Percentiles rank a stretch among this genome's conserved stretches.
Conservation (phyloP, 2,329 filamentous ascomycete species). For the Neonectria ditissima region DNA sequence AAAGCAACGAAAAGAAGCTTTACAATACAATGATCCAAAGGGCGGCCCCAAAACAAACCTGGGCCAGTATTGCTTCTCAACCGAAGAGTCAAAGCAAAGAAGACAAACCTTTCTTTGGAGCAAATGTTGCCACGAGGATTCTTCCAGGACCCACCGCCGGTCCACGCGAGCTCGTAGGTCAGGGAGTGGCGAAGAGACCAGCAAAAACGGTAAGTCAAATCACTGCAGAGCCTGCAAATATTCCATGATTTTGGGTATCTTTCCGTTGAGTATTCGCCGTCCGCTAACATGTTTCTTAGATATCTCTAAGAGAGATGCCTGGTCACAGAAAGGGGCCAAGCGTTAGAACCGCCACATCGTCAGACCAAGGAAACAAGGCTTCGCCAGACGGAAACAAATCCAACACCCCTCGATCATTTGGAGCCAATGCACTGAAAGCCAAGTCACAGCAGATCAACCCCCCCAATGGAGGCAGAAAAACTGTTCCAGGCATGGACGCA, state of each 20-base stretch:
- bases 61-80: slow-evolving; percentile 28
- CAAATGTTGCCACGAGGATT: slow-evolving; percentile 21
- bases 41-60: slow-evolving; percentile 15
- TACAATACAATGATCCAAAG: slow-evolving; percentile 42
- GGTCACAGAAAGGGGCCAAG: too few relatives aligned
- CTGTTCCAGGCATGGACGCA: not conserved
- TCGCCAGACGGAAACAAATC: not conserved
- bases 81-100: slow-evolving; percentile 3
- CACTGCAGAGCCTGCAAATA: too few relatives aligned
- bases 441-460: not conserved
- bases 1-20: slow-evolving; percentile 21
- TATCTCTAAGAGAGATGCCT: too few relatives aligned
- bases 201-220: not conserved
- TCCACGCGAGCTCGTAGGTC: not conserved
- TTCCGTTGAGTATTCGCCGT: too few relatives aligned
- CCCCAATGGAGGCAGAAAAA: not conserved
- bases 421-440: not conserved
- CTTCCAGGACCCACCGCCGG: not conserved
- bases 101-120: slow-evolving; percentile 22
- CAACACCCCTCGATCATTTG: not conserved
- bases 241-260: too few relatives aligned
- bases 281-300: too few relatives aligned
- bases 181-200: not conserved
- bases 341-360: not conserved
- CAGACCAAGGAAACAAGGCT: not conserved